A percentile compares a stretch with the other conserved stretches of the same genome.
Evolutionary conservation across 2,329 filamentous ascomycete species (phyloP).

Genomic region (Acrocalymma vagum): DNA sequence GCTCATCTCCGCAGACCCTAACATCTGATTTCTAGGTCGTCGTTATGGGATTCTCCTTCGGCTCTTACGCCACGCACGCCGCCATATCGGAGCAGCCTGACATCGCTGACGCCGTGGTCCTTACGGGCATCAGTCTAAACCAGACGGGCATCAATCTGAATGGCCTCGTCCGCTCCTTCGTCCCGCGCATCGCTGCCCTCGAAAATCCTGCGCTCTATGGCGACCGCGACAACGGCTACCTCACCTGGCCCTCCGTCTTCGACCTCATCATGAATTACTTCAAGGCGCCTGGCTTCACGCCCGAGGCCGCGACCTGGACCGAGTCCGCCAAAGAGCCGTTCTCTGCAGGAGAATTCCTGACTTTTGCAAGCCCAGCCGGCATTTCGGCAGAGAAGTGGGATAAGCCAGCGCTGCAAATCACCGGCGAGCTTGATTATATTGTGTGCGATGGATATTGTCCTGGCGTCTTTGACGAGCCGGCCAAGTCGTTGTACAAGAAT

Average conservation of each 20-base stretch:
- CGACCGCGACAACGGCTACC: conserved; percentile 31
- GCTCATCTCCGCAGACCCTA: too few relatives aligned
- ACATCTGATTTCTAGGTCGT: too few relatives aligned
- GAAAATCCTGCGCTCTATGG: conserved; percentile 22
- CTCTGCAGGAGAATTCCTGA: conserved; percentile 16
- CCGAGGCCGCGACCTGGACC: conserved; percentile 11
- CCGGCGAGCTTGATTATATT: conserved; percentile 28
- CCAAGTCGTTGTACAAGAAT: conserved; percentile 26
- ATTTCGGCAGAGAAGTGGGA: conserved; percentile 15
- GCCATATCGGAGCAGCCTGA: conserved; percentile 22
- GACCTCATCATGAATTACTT: conserved; percentile 21
- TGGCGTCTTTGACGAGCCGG: conserved; percentile 27
- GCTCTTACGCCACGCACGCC: conserved; percentile 29
- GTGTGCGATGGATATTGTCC: conserved; percentile 32
- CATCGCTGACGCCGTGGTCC: conserved; percentile 25
- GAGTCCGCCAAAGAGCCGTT: conserved; percentile 22
- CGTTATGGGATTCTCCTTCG: conserved; percentile 36
- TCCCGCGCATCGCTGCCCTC: conserved; percentile 30
- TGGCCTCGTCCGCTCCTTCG: conserved; percentile 23
- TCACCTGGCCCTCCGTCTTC: conserved; percentile 23
- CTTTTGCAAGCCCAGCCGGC: conserved; percentile 9
- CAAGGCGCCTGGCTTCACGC: conserved; percentile 14
- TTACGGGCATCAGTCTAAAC: conserved; percentile 32
- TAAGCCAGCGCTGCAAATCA: conserved; percentile 16
- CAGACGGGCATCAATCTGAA: conserved; percentile 13